Percentiles rank a stretch among this genome's conserved stretches.
phyloP scores from a whole-genome alignment of 2,329 filamentous ascomycete species.

The Septoria linicola region DNA sequence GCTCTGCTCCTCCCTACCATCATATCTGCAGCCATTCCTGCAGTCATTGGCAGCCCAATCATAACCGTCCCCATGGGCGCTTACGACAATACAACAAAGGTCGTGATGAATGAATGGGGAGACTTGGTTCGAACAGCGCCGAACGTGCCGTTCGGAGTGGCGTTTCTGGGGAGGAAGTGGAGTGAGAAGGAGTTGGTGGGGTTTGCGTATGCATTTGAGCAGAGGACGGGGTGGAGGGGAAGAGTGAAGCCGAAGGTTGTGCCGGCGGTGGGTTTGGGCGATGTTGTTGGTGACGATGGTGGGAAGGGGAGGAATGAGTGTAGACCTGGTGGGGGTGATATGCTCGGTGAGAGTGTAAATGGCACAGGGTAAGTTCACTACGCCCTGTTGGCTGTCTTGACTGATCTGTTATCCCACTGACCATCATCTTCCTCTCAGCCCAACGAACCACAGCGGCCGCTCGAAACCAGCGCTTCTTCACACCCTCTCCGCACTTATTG shows the following conservation, averaged over 20 bases:
- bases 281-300: background rate
- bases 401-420: background rate
- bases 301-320: background rate
- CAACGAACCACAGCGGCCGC: no score
- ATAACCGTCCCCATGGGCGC: slow-evolving; percentile 10
- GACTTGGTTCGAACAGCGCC: background rate
- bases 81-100: background rate
- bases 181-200: slow-evolving; percentile 9
- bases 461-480: no score
- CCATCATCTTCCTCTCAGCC: no score
- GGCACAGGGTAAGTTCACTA: background rate
- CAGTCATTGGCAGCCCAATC: slow-evolving; percentile 10
- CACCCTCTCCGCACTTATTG: background rate
- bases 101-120: background rate
- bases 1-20: slow-evolving; percentile 7
- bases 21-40: background rate
- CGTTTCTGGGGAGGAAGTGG: slow-evolving; percentile 10
- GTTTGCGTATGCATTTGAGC: slow-evolving; percentile 14
- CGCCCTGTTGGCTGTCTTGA: background rate
- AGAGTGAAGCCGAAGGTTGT: slow-evolving; percentile 4
- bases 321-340: background rate
- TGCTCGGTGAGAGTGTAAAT: background rate
- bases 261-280: background rate
- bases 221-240: slow-evolving; percentile 1
- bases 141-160: slow-evolving; percentile 10